phyloP scores from a whole-genome alignment of 169 alveolate genomes.

The Eimeria maxima region DNA sequence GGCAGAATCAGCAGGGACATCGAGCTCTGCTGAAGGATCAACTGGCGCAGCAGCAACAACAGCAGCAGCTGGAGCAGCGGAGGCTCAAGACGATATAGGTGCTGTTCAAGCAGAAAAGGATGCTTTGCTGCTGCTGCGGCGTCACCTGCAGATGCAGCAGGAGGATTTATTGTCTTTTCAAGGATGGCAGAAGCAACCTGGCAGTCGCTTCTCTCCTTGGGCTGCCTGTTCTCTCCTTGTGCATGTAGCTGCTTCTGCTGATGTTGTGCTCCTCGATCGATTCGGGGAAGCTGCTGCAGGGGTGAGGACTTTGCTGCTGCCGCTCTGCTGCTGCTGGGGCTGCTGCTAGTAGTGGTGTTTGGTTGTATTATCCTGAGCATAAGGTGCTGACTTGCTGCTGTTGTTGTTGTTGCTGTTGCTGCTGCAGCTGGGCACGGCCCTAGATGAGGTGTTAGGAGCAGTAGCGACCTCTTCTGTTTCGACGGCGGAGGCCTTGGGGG shows the following conservation, averaged over 20 bases:
- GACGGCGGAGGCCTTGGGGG: slow-evolving; percentile 30
- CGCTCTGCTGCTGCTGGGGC: slow-evolving; percentile 24
- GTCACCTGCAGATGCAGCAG: slow-evolving; percentile 72
- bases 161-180: neutral
- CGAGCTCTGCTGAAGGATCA: neutral
- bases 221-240: slow-evolving; percentile 69
- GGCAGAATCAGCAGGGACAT: slow-evolving; percentile 24
- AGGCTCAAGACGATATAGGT: slow-evolving; percentile 7
- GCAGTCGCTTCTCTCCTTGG: slow-evolving; percentile 32
- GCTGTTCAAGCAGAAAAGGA: slow-evolving; percentile 35
- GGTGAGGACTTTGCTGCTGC: slow-evolving; percentile 51
- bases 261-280: slow-evolving; percentile 74
- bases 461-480: slow-evolving; percentile 46
- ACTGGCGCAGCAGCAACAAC: slow-evolving; percentile 30
- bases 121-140: slow-evolving; percentile 55
- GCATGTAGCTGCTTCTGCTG: slow-evolving; percentile 71
- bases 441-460: slow-evolving; percentile 69
- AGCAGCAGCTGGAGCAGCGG: slow-evolving; percentile 30
- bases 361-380: neutral
- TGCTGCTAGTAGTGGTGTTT: neutral
- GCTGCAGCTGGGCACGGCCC: slow-evolving; percentile 67
- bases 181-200: neutral
- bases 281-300: slow-evolving; percentile 82
- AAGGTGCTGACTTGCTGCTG: slow-evolving; percentile 10
- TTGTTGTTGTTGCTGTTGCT: neutral